Evolutionary conservation across 768 basidiomycete species (phyloP), one percentile per base, ranked within the genome.

Genomic region (Pleurotus tuoliensis): DNA sequence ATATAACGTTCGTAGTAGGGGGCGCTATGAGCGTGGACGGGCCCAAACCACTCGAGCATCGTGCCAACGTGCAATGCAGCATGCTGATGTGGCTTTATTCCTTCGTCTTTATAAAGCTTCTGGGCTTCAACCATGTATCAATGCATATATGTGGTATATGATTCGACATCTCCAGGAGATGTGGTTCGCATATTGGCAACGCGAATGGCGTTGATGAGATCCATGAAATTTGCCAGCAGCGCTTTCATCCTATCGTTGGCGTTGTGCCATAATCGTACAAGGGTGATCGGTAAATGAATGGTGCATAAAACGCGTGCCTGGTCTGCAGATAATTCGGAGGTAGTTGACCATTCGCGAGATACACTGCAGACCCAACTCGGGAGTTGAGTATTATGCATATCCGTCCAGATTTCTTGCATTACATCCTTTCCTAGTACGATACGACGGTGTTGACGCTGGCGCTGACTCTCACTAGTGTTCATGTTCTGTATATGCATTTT

Each of bases 1-100:
- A 69, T 72, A 39, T 66, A 66, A 16, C 66, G 58, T 47, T 75
- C 65, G 47, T 68, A 73, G 7, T 64, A 62, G 37, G 63, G 64
- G 3, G 62, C 59, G 58, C 66, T 57, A 49, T 64, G 67, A 20
- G 63, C 57, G 59, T 69, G 70, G 9, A 47, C 51, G 0, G 66
- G 70, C 9, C 70, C 67, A 57, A 69, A 63, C 1, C 55, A 18
- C 2, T 55, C 38, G 25, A 64, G 37, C 16, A 60, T 59, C 16
- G 57, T 56, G 4, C 61, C 61, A 24, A 68, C 56, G 45, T 70
- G 69, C 2, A 65, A 47, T 0, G 59, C 59, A 1, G 56, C 58
- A 58, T 70, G 69, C 41, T 65, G 65, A 34, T 38, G 58, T 3
- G 67, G 66, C 27, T 58, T 46, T 6, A 67, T 24, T 13, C 39